Base-by-base conservation (phyloP, 805 yeast genomes). In the Lachancea thermotolerans region DNA sequence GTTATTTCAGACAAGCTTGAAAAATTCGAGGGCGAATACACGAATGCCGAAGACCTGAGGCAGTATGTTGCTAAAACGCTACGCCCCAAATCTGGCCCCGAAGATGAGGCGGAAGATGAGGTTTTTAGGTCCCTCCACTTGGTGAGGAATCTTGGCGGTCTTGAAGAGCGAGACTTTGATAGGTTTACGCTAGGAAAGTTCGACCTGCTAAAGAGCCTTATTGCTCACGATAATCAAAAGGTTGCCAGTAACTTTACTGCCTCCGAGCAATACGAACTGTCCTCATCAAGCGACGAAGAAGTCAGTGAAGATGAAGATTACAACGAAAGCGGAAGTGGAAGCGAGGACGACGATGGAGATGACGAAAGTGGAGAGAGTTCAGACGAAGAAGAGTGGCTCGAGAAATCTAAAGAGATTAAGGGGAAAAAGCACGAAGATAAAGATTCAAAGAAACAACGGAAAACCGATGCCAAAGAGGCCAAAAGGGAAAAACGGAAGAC, bases 121-220 rank as follows among this genome's bases (percentile, higher is more conserved):
- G 80, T 93, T 5, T 93, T 93, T 65, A 72, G 99, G 60, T 79
- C 90, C 4, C 57, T 84, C 42, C 88, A 85, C 64, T 67, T 85
- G 55, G 87, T 85, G 29, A 73, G 90, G 57, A 81, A 93, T 46
- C 66, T 93, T 68, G 80, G 88, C 67, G 79, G 91, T 69, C 59
- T 90, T 62, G 86, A 93, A 60, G 99, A 93, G 58, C 74, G 96
- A 49, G 99, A 93, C 62, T 87, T 85, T 54, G 81, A 78, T 39
- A 82, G 84, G 56, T 85, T 85, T 53, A 71, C 80, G 1, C 78
- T 80, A 49, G 97, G 96, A 25, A 81, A 86, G 53, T 84, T 87
- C 34, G 88, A 82, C 51, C 81, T 91, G 2, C 70, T 93, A 50
- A 82, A 77, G 46, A 81, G 81, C 42, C 65, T 85, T 40, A 78